Base-by-base conservation (phyloP, 805 yeast species). In the Lipomyces chichibuensis region DNA sequence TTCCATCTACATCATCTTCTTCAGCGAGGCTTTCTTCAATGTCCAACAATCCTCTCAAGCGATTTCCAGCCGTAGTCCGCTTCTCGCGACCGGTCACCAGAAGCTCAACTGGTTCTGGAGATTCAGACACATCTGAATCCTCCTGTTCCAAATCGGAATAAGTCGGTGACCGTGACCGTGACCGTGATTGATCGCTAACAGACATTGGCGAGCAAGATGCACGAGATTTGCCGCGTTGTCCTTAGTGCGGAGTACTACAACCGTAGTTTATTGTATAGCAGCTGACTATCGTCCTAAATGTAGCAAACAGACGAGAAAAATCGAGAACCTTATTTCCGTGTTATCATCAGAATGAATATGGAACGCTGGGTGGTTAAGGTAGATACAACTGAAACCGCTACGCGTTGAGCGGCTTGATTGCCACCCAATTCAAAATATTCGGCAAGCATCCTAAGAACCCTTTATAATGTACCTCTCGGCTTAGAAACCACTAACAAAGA, bases 51-150 rank as follows among this genome's bases (percentile, higher is more conserved):
- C 87, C 86, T 73, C 86, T 85, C 75, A 95, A 81, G 63, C 95
- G 82, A 62, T 91, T 89, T 17, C 99, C 99, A 1, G 99, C 99
- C 79, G 94, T 95, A 56, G 92, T 78, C 63, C 99, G 85, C 70
- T 91, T 82, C 67, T 86, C 80, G 69, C 98, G 84, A 2, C 96
- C 88, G 25, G 90, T 86, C 72, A 89, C 89, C 64, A 92, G 82
- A 73, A 87, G 89, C 49, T 81, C 84, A 13, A 69, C 66, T 20
- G 43, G n/a, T 17, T 67, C 62, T 39, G 46, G 55, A 14, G 66
- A 59, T 51, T 51, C 63, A 43, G 56, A 29, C 6, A 8, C 25
- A n/a, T n/a, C 49, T 17, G 20, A 17, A 17, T 43, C 49, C 23
- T 43, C 49, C 20, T 7, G 17, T 37, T 37, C 39, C 39, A 37